phyloP scores from a whole-genome alignment of 345 rosid genomes.

The Eucalyptus coolabah region DNA sequence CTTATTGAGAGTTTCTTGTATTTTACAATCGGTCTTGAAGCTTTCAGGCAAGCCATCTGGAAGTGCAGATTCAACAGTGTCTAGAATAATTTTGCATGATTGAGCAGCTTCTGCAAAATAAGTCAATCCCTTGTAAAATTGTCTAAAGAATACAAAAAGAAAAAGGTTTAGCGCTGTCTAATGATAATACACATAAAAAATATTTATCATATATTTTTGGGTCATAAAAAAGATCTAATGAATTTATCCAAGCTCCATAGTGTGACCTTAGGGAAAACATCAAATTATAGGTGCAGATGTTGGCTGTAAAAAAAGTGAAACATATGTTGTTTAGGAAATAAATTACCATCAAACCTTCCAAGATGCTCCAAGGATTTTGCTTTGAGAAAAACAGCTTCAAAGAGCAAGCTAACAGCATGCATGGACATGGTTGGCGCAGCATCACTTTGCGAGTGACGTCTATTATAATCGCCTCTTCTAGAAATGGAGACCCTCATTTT shows the following conservation, averaged over 20 bases:
- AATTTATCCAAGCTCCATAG: neutral
- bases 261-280: neutral
- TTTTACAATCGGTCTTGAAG: constrained; percentile 26
- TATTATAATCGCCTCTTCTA: constrained; percentile 22
- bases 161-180: neutral
- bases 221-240: neutral
- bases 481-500: constrained; percentile 42
- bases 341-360: constrained; percentile 44
- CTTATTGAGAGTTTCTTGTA: constrained; percentile 46
- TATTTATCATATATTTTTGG: neutral
- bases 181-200: neutral
- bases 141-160: neutral
- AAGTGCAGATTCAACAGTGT: constrained; percentile 55
- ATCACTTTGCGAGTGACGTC: constrained; percentile 31
- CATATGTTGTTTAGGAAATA: neutral
- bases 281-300: neutral
- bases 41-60: constrained; percentile 59
- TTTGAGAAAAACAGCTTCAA: constrained; percentile 58
- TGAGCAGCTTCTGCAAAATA: constrained; percentile 55
- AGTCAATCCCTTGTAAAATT: neutral
- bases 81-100: constrained; percentile 55
- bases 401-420: constrained; percentile 49
- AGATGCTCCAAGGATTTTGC: constrained; percentile 58
- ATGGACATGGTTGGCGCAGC: constrained; percentile 42
- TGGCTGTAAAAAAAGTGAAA: neutral